Percentiles rank a stretch among this genome's conserved stretches.
These are phyloP conservation scores for Pichia ethanolica DNA, from an alignment of 805 yeast species.

Conservation along the genomic window DNA sequence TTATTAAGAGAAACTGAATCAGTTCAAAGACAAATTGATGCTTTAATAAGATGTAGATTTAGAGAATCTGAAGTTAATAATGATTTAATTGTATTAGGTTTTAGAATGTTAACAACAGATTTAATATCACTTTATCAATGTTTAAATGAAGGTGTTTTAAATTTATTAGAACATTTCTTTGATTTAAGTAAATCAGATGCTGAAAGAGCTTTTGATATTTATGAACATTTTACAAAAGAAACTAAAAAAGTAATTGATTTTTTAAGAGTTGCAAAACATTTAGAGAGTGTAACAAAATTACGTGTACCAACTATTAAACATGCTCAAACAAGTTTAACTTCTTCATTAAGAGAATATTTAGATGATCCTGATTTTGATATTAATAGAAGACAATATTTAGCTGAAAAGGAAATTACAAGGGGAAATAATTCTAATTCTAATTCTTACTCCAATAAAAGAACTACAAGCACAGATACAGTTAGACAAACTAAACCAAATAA, in stretches of 20 bases:
- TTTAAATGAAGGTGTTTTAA: slow-evolving; percentile 92
- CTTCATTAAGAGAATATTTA: slow-evolving; percentile 80
- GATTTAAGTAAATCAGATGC: slow-evolving; percentile 87
- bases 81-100: slow-evolving; percentile 77
- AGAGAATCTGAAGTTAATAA: slow-evolving; percentile 75
- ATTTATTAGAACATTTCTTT: slow-evolving; percentile 86
- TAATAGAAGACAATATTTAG: slow-evolving; percentile 70
- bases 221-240: slow-evolving; percentile 76
- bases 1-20: slow-evolving; percentile 78
- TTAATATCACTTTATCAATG: slow-evolving; percentile 79
- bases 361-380: slow-evolving; percentile 78
- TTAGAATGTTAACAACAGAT: slow-evolving; percentile 85
- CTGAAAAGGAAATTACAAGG: slow-evolving; percentile 46
- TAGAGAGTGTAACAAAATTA: slow-evolving; percentile 78
- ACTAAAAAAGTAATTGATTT: slow-evolving; percentile 85
- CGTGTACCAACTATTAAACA: slow-evolving; percentile 95
- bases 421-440: slow-evolving; percentile 1
- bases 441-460: neutral
- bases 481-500: slow-evolving; percentile 4
- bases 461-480: neutral
- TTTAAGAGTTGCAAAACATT: slow-evolving; percentile 80
- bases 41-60: slow-evolving; percentile 66
- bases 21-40: slow-evolving; percentile 73
- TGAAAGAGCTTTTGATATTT: slow-evolving; percentile 74
- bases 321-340: slow-evolving; percentile 90